These are phyloP conservation scores for Nepenthes gracilis DNA, from an alignment of 148 eudicot species.

Conservation along the genomic window DNA sequence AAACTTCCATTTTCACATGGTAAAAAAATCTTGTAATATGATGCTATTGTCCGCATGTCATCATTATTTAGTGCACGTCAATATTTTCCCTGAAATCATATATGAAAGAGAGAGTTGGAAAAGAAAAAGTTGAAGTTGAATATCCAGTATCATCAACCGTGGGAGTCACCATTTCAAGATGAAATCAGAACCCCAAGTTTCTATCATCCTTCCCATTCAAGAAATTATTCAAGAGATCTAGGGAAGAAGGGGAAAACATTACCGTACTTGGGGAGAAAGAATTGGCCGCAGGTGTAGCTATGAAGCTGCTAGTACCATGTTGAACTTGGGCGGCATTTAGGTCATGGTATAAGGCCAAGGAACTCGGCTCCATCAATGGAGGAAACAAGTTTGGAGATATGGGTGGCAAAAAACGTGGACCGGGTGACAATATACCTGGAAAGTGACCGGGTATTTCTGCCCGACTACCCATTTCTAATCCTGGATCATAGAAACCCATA, in stretches of 20 bases:
- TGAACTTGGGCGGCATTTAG: conserved; percentile 24
- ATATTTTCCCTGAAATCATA: too few relatives aligned
- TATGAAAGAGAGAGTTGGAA: too few relatives aligned
- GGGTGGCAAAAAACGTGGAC: conserved; percentile 51
- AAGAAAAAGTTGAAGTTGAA: too few relatives aligned
- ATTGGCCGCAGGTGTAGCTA: conserved; percentile 11
- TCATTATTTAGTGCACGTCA: too few relatives aligned
- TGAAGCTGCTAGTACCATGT: conserved; percentile 20
- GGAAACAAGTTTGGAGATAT: conserved; percentile 59
- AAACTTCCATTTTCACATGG: too few relatives aligned
- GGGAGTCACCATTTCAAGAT: too few relatives aligned
- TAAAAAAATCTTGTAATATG: too few relatives aligned
- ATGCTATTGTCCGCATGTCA: too few relatives aligned
- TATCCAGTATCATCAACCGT: too few relatives aligned
- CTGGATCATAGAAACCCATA: conserved; percentile 5
- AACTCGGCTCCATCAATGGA: conserved; percentile 32
- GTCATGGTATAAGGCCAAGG: conserved; percentile 22
- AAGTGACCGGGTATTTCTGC: conserved; percentile 25
- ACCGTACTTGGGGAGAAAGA: conserved; percentile 39
- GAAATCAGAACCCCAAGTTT: too few relatives aligned
- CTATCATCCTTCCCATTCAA: conserved; percentile 14
- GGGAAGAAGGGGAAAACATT: conserved; percentile 43
- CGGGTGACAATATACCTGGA: conserved; percentile 75
- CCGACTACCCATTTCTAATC: conserved; percentile 10
- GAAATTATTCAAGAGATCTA: conserved; percentile 57